These are phyloP conservation scores for Entomortierella chlamydospora DNA, from an alignment of 192 early-diverging fungal species.

Conservation along the genomic window DNA sequence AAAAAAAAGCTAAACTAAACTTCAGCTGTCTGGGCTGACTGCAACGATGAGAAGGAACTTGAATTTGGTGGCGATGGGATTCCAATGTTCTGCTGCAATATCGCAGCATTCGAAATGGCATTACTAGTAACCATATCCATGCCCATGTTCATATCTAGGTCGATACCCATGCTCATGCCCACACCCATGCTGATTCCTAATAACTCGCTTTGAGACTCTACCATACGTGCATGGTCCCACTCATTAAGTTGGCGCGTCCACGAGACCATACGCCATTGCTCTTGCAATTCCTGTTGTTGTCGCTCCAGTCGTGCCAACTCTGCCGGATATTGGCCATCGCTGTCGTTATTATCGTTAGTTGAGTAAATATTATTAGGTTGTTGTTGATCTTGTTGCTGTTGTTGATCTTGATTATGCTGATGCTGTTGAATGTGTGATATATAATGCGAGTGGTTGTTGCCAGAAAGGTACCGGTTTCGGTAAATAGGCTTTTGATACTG, in stretches of 20 bases:
- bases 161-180: constrained; percentile 6
- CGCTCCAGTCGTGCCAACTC: constrained; percentile 18
- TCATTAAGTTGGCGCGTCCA: constrained; percentile 51
- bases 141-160: neutral
- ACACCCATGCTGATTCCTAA: constrained; percentile 18
- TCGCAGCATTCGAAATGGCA: neutral
- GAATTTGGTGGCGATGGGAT: constrained; percentile 3
- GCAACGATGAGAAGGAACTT: neutral
- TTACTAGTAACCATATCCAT: neutral
- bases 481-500: constrained; percentile 9
- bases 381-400: constrained; percentile 7
- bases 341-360: neutral
- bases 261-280: constrained; percentile 43
- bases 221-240: constrained; percentile 50
- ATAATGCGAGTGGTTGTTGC: constrained; percentile 21
- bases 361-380: neutral
- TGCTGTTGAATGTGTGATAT: constrained; percentile 18
- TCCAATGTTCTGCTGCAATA: neutral
- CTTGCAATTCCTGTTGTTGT: constrained; percentile 33
- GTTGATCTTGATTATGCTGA: neutral
- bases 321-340: neutral
- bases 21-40: neutral
- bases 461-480: constrained; percentile 17
- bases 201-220: constrained; percentile 27
- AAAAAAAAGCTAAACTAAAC: neutral